Evolutionary conservation across 139 green algal genomes (phyloP), one percentile per base, ranked within the genome.

Genomic region (Chlorella sp.): DNA sequence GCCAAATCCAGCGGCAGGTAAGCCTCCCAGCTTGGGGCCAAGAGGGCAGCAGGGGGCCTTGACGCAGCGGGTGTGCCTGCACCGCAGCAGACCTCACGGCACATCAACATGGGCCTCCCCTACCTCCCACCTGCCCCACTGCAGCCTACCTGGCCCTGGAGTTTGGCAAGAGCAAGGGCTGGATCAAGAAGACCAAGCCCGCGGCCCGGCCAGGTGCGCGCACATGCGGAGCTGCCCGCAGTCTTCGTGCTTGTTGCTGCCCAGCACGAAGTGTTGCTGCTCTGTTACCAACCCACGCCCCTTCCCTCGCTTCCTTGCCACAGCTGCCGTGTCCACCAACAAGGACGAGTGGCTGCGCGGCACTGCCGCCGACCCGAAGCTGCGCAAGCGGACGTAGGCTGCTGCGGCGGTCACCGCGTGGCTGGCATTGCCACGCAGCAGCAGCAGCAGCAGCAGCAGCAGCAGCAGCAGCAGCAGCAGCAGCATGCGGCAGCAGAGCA

Each of bases 151-250:
- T 25, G 26, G 56, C 32, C 20, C 18, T 74, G 11, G 71, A 78
- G 23, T 86, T 78, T 68, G 78, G 78, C 26, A 76, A 79, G 55
- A 47, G 83, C 70, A 70, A 88, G 70, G 83, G 87, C 41, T 90
- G 76, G 74, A 34, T 90, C 30, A 90, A 90, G 70, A 88, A 87
- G 78, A 72, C 56, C 36, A 83, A 55, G 68, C 60, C 76, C 28
- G 38, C n/a, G 28, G 38, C 57, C 23, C 76, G 76, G 76, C 44
- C 73, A 65, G 55, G 83, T 84, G 74, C 9, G 83, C 12, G 51
- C 7, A 51, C 7, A 9, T 51, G 44, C 44, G 44, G 7, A 51
- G 44, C 44, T 16, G 44, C 6, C 7, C 44, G 44, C 44, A 9
- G 7, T 51, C 44, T 9, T 25, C 1, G 20, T 80, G 60, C 62